These are phyloP conservation scores for Penicillium crystallinum DNA, from an alignment of 495 filamentous ascomycete species.

Conservation along the genomic window DNA sequence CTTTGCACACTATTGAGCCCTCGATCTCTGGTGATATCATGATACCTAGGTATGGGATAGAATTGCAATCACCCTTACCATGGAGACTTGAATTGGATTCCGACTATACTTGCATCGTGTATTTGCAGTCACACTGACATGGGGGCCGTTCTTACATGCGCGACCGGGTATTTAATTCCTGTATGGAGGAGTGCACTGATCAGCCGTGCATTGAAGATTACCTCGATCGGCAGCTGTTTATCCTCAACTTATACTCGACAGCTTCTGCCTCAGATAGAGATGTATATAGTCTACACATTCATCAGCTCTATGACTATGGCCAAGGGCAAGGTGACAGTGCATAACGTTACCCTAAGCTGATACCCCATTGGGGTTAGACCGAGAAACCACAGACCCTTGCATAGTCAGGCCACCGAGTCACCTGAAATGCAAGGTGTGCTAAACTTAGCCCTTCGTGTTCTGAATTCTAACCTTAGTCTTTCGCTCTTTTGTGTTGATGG, in stretches of 20 bases:
- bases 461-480: too few species aligned
- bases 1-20: background rate
- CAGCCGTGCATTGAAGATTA: background rate
- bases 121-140: background rate
- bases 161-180: background rate
- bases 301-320: too few species aligned
- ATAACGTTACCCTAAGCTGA: slow-evolving; percentile 21
- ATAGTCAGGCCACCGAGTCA: slow-evolving; percentile 31
- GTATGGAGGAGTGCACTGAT: background rate
- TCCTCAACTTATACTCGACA: too few species aligned
- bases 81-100: background rate
- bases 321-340: slow-evolving; percentile 39
- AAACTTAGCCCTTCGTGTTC: slow-evolving; percentile 30
- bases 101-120: slow-evolving; percentile 3
- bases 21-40: background rate
- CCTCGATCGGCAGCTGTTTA: slow-evolving; percentile 21
- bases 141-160: background rate
- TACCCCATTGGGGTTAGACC: slow-evolving; percentile 9
- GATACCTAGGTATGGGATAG: too few species aligned
- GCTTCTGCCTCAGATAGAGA: too few species aligned
- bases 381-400: slow-evolving; percentile 30
- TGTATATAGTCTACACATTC: too few species aligned
- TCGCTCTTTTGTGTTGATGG: too few species aligned
- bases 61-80: background rate
- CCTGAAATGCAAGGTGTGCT: slow-evolving; percentile 38